Base-by-base conservation (phyloP, 2,329 filamentous ascomycete species). In the Ophiostoma tasmaniense region DNA sequence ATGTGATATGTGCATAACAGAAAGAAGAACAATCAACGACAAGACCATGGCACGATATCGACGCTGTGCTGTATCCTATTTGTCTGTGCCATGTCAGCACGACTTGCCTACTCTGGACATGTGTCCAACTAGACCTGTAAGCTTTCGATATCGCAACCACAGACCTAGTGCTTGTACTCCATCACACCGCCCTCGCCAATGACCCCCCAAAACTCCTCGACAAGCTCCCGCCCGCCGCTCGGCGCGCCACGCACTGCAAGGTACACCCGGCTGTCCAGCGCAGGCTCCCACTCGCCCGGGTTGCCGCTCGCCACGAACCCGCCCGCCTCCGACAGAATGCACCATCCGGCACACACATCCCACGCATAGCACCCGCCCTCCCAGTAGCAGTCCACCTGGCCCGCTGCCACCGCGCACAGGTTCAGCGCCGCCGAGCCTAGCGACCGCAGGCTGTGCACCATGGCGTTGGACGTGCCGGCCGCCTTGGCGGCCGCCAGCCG, bases 271-370 rank as follows among this genome's bases (percentile, higher is more conserved):
- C 80, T 80, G 73, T 90, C 87, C 67, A 90, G 76, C 67, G 79
- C 79, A 1, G 84, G 81, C n/a, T 85, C 78, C 90, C 90, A 93
- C 68, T 85, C 84, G 0, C 90, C 90, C 0, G 89, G 87, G 76
- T 93, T 93, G 4, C 87, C 90, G 75, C 89, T 84, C 8, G 84
- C 89, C 81, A 94, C 86, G 67, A 86, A 80, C 0, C 91, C 91
- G 0, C 91, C 91, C 0, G 90, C 89, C 80, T 94, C 91, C 37
- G 81, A 80, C 33, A 94, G 79, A 71, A 94, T 89, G 70, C 89
- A 87, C 91, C 90, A 93, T 0, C 88, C 91, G 5, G 91, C 91
- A 75, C 89, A 91, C 2, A 94, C 91, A 76, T 94, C 91, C 91
- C 91, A 94, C 1, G 90, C 90, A 85, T 90, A 94, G 77, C 90